Conservation (phyloP, 2,329 filamentous ascomycete genomes). For the Metarhizium humberi region DNA sequence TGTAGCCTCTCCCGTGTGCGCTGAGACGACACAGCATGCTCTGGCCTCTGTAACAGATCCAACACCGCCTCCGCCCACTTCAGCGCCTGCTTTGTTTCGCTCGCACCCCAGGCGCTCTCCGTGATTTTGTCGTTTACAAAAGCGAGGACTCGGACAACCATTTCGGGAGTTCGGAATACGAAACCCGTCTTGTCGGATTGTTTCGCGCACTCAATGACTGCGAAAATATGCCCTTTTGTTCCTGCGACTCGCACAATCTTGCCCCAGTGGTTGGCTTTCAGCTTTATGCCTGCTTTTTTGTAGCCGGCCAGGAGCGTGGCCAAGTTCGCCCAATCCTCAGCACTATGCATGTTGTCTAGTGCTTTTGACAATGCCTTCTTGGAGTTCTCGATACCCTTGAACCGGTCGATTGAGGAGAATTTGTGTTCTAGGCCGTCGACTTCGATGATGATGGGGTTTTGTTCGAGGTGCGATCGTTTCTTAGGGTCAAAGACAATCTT, state of each 20-base stretch:
- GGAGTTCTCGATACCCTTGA: constrained; percentile 36
- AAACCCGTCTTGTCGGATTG: constrained; percentile 36
- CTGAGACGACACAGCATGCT: constrained; percentile 21
- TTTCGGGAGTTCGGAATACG: constrained; percentile 30
- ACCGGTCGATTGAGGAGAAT: constrained; percentile 37
- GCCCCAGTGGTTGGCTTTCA: constrained; percentile 24
- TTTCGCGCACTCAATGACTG: constrained; percentile 41
- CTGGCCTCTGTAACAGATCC: constrained; percentile 37
- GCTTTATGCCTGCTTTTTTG: constrained; percentile 29
- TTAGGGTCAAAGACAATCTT: constrained; percentile 40
- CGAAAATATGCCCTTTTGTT: constrained; percentile 29
- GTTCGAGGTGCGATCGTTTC: constrained; percentile 37
- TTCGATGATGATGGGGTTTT: constrained; percentile 48
- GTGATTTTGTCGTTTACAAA: constrained; percentile 29
- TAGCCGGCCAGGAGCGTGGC: constrained; percentile 41
- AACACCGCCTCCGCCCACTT: constrained; percentile 37
- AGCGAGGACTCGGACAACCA: constrained; percentile 20
- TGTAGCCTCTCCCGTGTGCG: constrained; percentile 13
- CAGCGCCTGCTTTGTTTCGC: constrained; percentile 31
- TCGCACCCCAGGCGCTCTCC: constrained; percentile 22
- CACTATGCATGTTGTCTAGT: constrained; percentile 35
- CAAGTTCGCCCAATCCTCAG: constrained; percentile 43
- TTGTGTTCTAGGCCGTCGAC: constrained; percentile 46
- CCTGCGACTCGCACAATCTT: constrained; percentile 34
- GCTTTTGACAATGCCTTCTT: constrained; percentile 27